Evolutionary conservation across 192 early-diverging fungal genomes (phyloP).

Genomic region (Dimargaris xerosporica): DNA sequence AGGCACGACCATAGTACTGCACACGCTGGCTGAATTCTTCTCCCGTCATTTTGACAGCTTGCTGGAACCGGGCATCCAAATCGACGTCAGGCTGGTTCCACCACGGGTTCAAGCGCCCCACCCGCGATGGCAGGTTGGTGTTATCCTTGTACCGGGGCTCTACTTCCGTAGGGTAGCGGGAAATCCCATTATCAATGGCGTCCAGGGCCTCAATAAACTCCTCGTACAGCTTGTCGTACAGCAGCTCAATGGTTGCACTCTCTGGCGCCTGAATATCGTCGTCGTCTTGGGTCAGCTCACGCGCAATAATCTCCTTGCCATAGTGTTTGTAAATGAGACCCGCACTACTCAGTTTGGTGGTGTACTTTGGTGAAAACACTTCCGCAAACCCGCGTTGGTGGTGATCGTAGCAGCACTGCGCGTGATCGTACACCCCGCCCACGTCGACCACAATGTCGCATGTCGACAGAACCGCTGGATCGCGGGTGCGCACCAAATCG

Average conservation of each 20-base stretch:
- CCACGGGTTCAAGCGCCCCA: constrained; percentile 78
- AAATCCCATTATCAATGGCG: constrained; percentile 88
- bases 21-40: constrained; percentile 54
- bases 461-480: constrained; percentile 52
- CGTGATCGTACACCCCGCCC: constrained; percentile 78
- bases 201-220: constrained; percentile 64
- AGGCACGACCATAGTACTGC: constrained; percentile 51
- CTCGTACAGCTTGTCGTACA: constrained; percentile 78
- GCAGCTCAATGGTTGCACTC: constrained; percentile 33
- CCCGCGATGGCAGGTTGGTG: constrained; percentile 67
- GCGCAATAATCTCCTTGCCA: constrained; percentile 62
- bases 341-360: constrained; percentile 84
- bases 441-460: constrained; percentile 90
- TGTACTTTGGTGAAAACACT: constrained; percentile 59
- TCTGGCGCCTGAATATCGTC: constrained; percentile 18
- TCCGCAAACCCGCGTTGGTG: constrained; percentile 89
- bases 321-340: constrained; percentile 96
- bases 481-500: constrained; percentile 67
- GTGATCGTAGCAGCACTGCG: constrained; percentile 64
- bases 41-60: constrained; percentile 63
- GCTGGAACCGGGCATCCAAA: constrained; percentile 48
- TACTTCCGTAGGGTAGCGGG: constrained; percentile 64
- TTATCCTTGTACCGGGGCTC: constrained; percentile 67
- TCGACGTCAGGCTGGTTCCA: constrained; percentile 80
- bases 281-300: constrained; percentile 15